Conservation (phyloP, 352 stramenopile species). For the Phytophthora capsici region DNA sequence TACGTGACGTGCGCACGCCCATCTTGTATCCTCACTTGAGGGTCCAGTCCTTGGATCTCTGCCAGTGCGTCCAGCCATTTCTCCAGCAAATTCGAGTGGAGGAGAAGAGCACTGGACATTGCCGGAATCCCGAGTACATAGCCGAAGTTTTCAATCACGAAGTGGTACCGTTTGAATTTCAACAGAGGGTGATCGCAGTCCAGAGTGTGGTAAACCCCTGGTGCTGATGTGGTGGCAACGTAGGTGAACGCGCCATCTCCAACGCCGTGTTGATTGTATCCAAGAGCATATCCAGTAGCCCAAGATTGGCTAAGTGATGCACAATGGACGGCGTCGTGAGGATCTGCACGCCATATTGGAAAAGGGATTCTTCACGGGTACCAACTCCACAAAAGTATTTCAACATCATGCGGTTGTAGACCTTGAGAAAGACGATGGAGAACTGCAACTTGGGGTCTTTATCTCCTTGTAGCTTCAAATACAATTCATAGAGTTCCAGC, state of each 20-base stretch:
- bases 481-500: conserved; percentile 92
- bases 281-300: conserved; percentile 77
- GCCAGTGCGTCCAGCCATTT: conserved; percentile 79
- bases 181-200: conserved; percentile 92
- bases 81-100: conserved; percentile 57
- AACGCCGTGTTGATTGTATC: conserved; percentile 81
- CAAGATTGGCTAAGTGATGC: conserved; percentile 58
- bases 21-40: conserved; percentile 76
- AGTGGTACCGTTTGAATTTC: conserved; percentile 93
- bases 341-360: conserved; percentile 94
- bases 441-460: conserved; percentile 96
- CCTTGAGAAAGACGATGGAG: conserved; percentile 83
- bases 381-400: conserved; percentile 92
- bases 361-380: conserved; percentile 90
- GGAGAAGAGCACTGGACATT: conserved; percentile 66
- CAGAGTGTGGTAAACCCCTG: conserved; percentile 55
- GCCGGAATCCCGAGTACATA: conserved; percentile 95
- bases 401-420: conserved; percentile 86
- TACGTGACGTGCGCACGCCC: conserved; percentile 93
- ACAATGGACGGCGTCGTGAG: conserved; percentile 94
- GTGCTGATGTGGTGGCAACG: conserved; percentile 25
- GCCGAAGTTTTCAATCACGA: conserved; percentile 93
- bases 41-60: conserved; percentile 83
- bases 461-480: conserved; percentile 95
- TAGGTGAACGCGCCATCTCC: conserved; percentile 64